phyloP scores from a whole-genome alignment of 805 yeast species.

The Brettanomyces custersianus region DNA sequence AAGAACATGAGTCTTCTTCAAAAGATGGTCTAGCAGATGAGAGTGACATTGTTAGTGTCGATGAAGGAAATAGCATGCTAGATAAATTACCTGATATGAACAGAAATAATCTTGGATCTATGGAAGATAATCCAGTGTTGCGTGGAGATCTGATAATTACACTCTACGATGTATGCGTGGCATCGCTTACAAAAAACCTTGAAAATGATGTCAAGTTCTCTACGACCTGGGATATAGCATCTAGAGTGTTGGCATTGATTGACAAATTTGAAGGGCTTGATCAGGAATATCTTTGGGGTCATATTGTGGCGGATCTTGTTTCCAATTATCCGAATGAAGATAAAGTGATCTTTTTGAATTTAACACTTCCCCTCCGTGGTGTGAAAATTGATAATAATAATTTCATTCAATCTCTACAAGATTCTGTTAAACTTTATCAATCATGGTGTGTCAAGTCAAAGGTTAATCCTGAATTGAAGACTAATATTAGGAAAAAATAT shows the following conservation, averaged over 20 bases:
- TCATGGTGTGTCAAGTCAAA: conserved; percentile 38
- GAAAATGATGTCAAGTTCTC: conserved; percentile 25
- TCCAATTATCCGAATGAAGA: conserved; percentile 30
- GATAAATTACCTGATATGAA: conserved; percentile 75
- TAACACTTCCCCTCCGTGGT: conserved; percentile 61
- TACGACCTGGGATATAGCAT: conserved; percentile 31
- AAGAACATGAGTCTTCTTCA: conserved; percentile 28
- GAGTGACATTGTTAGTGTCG: conserved; percentile 15
- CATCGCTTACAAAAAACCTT: conserved; percentile 30
- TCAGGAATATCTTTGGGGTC: conserved; percentile 56
- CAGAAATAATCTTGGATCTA: conserved; percentile 73
- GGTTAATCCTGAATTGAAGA: conserved; percentile 21
- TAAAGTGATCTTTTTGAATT: conserved; percentile 39
- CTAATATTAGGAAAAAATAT: conserved; percentile 24
- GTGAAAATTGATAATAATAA: conserved; percentile 27
- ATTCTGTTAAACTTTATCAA: conserved; percentile 60
- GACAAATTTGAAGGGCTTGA: conserved; percentile 65
- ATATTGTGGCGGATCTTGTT: conserved; percentile 49
- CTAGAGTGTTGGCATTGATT: conserved; percentile 43
- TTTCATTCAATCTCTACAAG: conserved; percentile 55
- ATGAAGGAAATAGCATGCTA: conserved; percentile 37
- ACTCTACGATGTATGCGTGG: conserved; percentile 58
- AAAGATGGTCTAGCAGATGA: conserved; percentile 21
- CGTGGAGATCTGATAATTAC: conserved; percentile 66
- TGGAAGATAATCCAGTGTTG: conserved; percentile 75